Evolutionary conservation across 768 basidiomycete species (phyloP), one percentile per base, ranked within the genome.

Genomic region (Auriculariales sp.): DNA sequence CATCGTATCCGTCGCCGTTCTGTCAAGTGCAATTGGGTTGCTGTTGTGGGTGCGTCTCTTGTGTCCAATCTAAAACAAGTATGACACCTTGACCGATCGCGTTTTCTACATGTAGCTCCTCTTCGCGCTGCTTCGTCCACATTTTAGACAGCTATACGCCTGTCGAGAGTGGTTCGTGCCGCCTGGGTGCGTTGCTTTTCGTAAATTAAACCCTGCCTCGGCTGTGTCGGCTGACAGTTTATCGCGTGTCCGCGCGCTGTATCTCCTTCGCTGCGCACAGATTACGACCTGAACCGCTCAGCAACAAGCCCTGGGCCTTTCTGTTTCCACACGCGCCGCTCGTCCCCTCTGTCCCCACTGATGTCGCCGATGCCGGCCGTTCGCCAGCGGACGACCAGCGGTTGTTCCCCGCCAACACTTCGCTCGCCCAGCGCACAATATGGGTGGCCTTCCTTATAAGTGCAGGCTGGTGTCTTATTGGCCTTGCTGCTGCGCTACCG

Each of bases 141-240:
- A 72, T 49, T 79, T 77, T 57, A 74, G 83, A 49, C 80, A 85
- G 66, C 59, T 88, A 12, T 88, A 86, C 56, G 80, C 67, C 17
- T 60, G 81, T 45, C 68, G 84, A 58, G 82, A 85, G 59, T 88
- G 84, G 84, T 88, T 88, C 61, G 72, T 80, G 14, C 77, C 74
- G 42, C 74, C 70, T 62, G 73, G 75, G 83, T 87, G 59, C 64
- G 79, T 71, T 2, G 15, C 28, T 28, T 46, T 33, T 12, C n/a
- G 31, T 17, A 32, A 48, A 25, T 6, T 34, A 6, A 19, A 15
- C 48, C 34, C 9, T 31, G 15, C 25, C 29, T 3, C 12, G 31
- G 29, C 25, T 3, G 17, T 17, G n/a, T 32, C 14, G n/a, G 51
- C 19, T 46, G 22, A 19, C 19, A n/a, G n/a, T 17, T 14, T 34